These are phyloP conservation scores for Eragrostis curvula DNA, from an alignment of 176 grass and related monocot genomes.

Conservation along the genomic window DNA sequence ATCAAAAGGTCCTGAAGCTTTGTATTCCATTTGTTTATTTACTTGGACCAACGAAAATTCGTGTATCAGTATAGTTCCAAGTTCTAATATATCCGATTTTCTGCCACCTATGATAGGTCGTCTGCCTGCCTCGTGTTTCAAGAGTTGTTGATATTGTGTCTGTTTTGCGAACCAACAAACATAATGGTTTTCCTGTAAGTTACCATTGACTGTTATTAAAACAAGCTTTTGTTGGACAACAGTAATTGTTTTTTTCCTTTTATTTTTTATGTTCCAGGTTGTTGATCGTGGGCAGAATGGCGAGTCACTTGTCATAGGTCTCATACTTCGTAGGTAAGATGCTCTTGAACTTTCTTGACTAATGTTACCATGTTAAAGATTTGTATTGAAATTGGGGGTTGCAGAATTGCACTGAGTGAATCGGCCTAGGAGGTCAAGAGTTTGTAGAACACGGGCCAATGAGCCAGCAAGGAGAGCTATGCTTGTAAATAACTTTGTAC, in stretches of 20 bases:
- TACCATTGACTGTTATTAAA: slow-evolving; percentile 3
- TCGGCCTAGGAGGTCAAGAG: not conserved
- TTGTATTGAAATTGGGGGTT: not conserved
- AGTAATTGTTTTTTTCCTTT: slow-evolving; percentile 5
- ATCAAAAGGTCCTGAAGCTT: slow-evolving; percentile 72
- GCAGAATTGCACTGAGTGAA: not conserved
- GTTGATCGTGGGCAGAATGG: slow-evolving; percentile 84
- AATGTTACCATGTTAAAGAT: slow-evolving; percentile 20
- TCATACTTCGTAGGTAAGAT: slow-evolving; percentile 92
- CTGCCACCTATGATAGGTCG: slow-evolving; percentile 62
- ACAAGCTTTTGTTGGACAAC: not conserved
- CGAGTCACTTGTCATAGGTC: slow-evolving; percentile 88
- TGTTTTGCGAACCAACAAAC: slow-evolving; percentile 76
- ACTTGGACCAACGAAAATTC: slow-evolving; percentile 13
- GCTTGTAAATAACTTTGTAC: not conserved
- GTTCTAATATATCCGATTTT: slow-evolving; percentile 37
- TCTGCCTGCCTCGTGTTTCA: slow-evolving; percentile 73
- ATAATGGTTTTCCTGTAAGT: slow-evolving; percentile 98
- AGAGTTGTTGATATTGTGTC: slow-evolving; percentile 78
- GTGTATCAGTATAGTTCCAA: slow-evolving; percentile 29
- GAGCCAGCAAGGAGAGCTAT: not conserved
- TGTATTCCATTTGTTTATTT: slow-evolving; percentile 19
- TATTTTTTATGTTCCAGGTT: slow-evolving; percentile 56
- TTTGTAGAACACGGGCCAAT: not conserved
- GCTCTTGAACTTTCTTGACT: slow-evolving; percentile 5